Conservation (phyloP, 2,329 filamentous ascomycete genomes). For the Aspergillus unguis region DNA sequence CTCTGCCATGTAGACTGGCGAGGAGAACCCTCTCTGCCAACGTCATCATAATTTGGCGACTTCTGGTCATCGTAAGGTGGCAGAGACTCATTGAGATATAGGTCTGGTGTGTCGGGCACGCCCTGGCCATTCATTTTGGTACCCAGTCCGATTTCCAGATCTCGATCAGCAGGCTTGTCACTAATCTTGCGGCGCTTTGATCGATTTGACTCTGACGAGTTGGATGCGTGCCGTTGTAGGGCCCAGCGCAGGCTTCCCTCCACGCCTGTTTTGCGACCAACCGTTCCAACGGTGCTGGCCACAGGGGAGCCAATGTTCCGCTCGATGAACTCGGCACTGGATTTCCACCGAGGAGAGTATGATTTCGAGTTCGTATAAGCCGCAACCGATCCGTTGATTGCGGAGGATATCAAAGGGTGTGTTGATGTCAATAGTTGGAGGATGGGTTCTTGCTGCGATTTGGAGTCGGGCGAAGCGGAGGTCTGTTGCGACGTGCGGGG, state of each 20-base stretch:
- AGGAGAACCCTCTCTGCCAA: constrained; percentile 33
- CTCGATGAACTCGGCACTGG: constrained; percentile 87
- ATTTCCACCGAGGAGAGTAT: constrained; percentile 82
- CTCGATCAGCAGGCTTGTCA: constrained; percentile 38
- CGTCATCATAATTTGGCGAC: constrained; percentile 71
- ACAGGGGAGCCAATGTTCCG: constrained; percentile 77
- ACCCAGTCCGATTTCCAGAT: constrained; percentile 46
- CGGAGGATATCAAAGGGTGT: constrained; percentile 79
- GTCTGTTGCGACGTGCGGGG: constrained; percentile 47
- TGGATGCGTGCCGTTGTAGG: constrained; percentile 49
- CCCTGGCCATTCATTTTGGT: constrained; percentile 20
- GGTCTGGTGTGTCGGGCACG: constrained; percentile 58
- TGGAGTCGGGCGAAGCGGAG: constrained; percentile 37
- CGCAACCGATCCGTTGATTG: constrained; percentile 78
- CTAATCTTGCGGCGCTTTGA: constrained; percentile 46
- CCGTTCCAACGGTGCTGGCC: constrained; percentile 78
- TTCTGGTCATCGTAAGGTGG: constrained; percentile 79
- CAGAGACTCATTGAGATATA: constrained; percentile 68
- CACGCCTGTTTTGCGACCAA: constrained; percentile 80
- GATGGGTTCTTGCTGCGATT: constrained; percentile 68
- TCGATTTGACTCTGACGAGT: constrained; percentile 31
- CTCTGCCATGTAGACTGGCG: constrained; percentile 65
- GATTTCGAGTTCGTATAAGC: constrained; percentile 86
- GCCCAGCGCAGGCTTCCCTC: constrained; percentile 86
- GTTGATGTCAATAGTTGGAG: constrained; percentile 82